Evolutionary conservation across 441 rosid species (phyloP).

Genomic region (Syzygium malaccense): DNA sequence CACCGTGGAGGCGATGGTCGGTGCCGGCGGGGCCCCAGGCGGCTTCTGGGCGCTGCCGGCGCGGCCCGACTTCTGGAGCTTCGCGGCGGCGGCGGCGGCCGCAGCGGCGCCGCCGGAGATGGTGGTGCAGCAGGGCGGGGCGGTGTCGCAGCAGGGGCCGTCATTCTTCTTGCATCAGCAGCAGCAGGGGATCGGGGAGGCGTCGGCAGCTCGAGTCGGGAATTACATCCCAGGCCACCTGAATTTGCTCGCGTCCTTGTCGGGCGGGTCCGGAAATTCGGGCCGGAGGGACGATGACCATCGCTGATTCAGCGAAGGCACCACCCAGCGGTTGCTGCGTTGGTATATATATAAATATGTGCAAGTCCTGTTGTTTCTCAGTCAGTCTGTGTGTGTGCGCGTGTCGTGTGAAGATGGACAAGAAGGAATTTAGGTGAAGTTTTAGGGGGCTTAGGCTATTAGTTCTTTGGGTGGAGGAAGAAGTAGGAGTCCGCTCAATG

Average conservation of each 20-base stretch:
- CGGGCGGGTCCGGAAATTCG: constrained; percentile 74
- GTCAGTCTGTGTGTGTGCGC: constrained; percentile 23
- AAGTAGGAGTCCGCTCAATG: constrained; percentile 14
- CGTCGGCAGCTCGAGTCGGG: constrained; percentile 90
- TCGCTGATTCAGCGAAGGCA: constrained; percentile 34
- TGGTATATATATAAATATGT: constrained; percentile 21
- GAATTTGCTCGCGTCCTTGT: constrained; percentile 82
- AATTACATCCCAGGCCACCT: constrained; percentile 93
- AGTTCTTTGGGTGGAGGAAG: constrained; percentile 4
- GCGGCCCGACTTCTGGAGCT: constrained; percentile 85
- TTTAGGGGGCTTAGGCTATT: constrained; percentile 15
- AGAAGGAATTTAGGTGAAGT: constrained; percentile 17
- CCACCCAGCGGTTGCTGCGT: constrained; percentile 1
- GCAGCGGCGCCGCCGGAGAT: constrained; percentile 41
- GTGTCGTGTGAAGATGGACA: constrained; percentile 27
- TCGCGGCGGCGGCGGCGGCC: constrained; percentile 24
- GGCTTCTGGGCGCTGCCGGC: constrained; percentile 91
- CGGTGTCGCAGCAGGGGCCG: constrained; percentile 44
- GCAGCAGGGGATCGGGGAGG: constrained; percentile 81
- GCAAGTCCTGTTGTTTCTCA: constrained; percentile 17
- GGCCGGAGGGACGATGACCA: constrained; percentile 75
- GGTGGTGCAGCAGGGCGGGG: constrained; percentile 27
- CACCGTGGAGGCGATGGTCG: constrained; percentile 48
- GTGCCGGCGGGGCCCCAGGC: constrained; percentile 27
- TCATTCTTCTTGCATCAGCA: constrained; percentile 63